Conservation (phyloP, 2,329 filamentous ascomycete species). For the Colletotrichum musae region DNA sequence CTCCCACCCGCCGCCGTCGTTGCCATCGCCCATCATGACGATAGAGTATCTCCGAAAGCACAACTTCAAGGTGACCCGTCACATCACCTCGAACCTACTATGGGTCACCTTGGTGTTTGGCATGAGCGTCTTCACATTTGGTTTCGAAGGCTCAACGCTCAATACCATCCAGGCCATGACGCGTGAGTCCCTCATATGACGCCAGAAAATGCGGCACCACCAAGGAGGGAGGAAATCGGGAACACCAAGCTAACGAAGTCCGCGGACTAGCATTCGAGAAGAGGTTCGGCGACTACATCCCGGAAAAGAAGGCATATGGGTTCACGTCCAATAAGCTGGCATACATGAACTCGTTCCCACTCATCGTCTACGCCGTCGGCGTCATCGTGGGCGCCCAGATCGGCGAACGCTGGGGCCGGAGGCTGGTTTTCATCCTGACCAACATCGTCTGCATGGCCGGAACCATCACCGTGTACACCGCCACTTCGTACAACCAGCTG, state of each 20-base stretch:
- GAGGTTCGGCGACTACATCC: conserved; percentile 40
- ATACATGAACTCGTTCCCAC: conserved; percentile 44
- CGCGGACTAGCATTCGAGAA: conserved; percentile 36
- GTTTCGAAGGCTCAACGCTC: conserved; percentile 43
- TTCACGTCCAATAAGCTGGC: conserved; percentile 42
- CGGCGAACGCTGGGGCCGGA: conserved; percentile 42
- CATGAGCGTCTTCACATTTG: conserved; percentile 44
- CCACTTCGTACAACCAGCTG: conserved; percentile 34
- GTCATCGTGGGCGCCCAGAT: conserved; percentile 40
- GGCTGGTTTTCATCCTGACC: conserved; percentile 40
- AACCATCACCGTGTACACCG: conserved; percentile 37
- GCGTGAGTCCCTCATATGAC: conserved; percentile 24
- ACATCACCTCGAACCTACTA: conserved; percentile 43
- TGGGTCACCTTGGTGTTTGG: conserved; percentile 42
- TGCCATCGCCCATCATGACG: conserved; percentile 36
- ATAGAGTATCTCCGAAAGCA: conserved; percentile 34
- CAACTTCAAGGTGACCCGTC: conserved; percentile 42
- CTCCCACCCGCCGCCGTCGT: background rate
- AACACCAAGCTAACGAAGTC: background rate
- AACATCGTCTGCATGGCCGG: conserved; percentile 41
- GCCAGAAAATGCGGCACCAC: background rate
- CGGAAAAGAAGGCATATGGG: conserved; percentile 29
- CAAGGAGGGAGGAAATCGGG: background rate
- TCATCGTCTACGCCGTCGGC: conserved; percentile 42
- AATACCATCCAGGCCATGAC: conserved; percentile 44